phyloP scores from a whole-genome alignment of 208 protist species.

The Herpetomonas tarakana region DNA sequence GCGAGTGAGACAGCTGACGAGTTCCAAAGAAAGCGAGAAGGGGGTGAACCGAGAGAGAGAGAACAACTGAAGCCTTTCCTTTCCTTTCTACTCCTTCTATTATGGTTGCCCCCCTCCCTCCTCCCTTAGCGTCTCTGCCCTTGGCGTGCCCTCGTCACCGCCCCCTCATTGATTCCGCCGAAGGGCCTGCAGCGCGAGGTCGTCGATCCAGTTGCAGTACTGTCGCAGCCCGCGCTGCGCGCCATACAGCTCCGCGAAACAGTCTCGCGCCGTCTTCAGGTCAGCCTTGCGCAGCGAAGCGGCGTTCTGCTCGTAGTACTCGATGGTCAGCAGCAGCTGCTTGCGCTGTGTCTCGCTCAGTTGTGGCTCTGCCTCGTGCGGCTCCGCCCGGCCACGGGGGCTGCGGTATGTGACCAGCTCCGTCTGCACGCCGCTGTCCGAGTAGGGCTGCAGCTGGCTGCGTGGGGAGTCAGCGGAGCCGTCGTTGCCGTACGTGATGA shows the following conservation, averaged over 20 bases:
- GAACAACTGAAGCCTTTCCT: too few relatives aligned
- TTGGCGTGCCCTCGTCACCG: too few relatives aligned
- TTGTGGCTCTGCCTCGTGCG: neutral
- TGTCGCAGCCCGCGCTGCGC: conserved; percentile 24
- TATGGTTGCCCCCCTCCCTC: too few relatives aligned
- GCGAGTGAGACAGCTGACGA: too few relatives aligned
- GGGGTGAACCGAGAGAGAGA: too few relatives aligned
- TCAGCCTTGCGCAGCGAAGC: conserved; percentile 17
- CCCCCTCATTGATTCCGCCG: conserved; percentile 4
- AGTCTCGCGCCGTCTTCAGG: conserved; percentile 29
- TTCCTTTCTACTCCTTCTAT: too few relatives aligned
- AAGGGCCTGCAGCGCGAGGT: conserved; percentile 36
- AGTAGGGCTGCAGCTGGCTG: neutral
- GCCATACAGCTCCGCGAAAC: conserved; percentile 56
- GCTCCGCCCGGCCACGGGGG: conserved; percentile 1
- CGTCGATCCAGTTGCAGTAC: conserved; percentile 54
- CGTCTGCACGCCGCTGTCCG: neutral
- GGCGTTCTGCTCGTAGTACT: conserved; percentile 22
- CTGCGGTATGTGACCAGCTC: neutral
- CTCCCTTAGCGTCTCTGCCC: too few relatives aligned
- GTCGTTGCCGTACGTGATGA: neutral
- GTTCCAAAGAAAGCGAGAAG: too few relatives aligned
- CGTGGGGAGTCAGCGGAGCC: too few relatives aligned
- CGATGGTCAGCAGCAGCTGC: conserved; percentile 35
- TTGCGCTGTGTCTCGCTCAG: conserved; percentile 16